Percentiles rank a stretch among this genome's conserved stretches.
Evolutionary conservation across 352 stramenopile genomes (phyloP).

Genomic region (Globisporangium spiculum): DNA sequence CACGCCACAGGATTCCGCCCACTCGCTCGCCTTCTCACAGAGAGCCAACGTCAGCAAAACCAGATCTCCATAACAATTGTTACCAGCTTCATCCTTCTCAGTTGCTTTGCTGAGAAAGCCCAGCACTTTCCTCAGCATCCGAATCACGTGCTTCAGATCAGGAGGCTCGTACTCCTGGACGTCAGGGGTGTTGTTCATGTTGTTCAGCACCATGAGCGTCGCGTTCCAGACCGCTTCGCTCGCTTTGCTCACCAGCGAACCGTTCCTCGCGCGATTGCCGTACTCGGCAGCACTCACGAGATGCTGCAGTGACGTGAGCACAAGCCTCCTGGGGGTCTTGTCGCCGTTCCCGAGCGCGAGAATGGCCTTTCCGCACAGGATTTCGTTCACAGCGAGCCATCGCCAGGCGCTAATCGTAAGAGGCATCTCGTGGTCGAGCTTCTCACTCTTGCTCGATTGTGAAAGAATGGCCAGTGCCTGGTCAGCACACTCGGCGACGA

Average conservation of each 20-base stretch:
- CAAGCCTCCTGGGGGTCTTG: conserved; percentile 36
- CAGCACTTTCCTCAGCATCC: conserved; percentile 24
- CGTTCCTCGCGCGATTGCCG: conserved; percentile 22
- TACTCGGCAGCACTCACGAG: conserved; percentile 53
- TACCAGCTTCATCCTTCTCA: neutral
- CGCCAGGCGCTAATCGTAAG: conserved; percentile 36
- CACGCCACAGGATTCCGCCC: conserved; percentile 37
- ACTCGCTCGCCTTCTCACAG: conserved; percentile 47
- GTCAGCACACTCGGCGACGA: conserved; percentile 53
- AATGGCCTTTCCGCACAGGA: conserved; percentile 54
- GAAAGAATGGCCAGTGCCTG: conserved; percentile 27
- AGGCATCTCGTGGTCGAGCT: neutral
- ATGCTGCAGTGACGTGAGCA: conserved; percentile 50
- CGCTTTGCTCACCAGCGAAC: conserved; percentile 37
- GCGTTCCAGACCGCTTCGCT: conserved; percentile 83
- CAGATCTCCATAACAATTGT: conserved; percentile 43
- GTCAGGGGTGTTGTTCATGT: conserved; percentile 15
- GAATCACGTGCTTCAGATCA: conserved; percentile 24
- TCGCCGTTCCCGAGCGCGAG: conserved; percentile 45
- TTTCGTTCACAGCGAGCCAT: conserved; percentile 69
- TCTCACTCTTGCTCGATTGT: conserved; percentile 1
- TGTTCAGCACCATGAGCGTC: conserved; percentile 30
- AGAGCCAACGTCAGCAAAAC: conserved; percentile 49
- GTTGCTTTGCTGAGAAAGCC: conserved; percentile 23
- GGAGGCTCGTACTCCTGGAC: conserved; percentile 18